Evolutionary conservation across 2,329 filamentous ascomycete genomes (phyloP), one percentile per base, ranked within the genome.

Genomic region (Orbilia ellipsospora): DNA sequence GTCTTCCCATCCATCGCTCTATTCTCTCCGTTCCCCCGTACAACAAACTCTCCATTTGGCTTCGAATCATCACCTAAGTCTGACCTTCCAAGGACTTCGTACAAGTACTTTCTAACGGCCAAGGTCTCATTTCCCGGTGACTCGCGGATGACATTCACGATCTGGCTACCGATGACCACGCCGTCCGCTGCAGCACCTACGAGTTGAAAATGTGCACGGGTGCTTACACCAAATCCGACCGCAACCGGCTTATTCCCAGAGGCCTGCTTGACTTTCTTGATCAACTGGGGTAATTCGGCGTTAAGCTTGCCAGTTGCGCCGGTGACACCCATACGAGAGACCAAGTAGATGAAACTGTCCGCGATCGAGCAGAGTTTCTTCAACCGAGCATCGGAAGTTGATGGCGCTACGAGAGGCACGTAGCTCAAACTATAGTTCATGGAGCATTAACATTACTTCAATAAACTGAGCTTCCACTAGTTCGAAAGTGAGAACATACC

Each of bases 341-440:
- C 95, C 77, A 99, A 94, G 82, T 99, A 99, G 84, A 99, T 96
- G 85, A 98, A 99, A 2, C 94, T 97, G 84, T 98, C 94, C 81
- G 95, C 95, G 77, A 99, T 94, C 82, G 92, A 90, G 88, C 95
- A 99, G 12, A 99, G 90, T 48, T 97, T 87, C 84, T 92, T 94
- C 94, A 99, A 97, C 80, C 95, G 92, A 78, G 89, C 87, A 80
- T 97, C 93, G 5, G 93, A 97, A 1, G 95, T 98, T 10, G 94
- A 89, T 5, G 95, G 95, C 0, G 95, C 94, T 80, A 99, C 97
- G 63, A 99, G 86, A n/a, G 95, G 95, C 13, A 99, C 92, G 82
- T 98, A 99, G 4, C 94, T 97, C 40, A 99, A 88, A 26, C 90
- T 91, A 78, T 31, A 42, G 50, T 36, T 40, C 4, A 66, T 26